These are phyloP conservation scores for Aaosphaeria pasadenensis DNA, from an alignment of 2,329 filamentous ascomycete species.

Conservation along the genomic window DNA sequence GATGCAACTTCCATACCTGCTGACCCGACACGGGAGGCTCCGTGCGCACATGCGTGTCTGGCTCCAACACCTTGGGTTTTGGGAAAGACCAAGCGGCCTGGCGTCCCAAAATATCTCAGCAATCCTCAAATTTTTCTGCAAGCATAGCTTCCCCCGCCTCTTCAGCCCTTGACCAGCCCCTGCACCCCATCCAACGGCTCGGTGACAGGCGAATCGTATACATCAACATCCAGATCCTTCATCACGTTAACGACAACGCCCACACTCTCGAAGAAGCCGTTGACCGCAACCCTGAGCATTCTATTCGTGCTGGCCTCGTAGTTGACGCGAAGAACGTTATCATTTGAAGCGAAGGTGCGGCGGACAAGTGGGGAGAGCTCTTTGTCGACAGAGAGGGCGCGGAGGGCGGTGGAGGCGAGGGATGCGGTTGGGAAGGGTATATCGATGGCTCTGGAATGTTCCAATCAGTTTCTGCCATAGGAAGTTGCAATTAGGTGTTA, in stretches of 20 bases:
- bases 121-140: neutral
- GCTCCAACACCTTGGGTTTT: neutral
- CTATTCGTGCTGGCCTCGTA: slow-evolving; percentile 91
- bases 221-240: slow-evolving; percentile 84
- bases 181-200: slow-evolving; percentile 60
- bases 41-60: neutral
- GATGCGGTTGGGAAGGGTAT: slow-evolving; percentile 79
- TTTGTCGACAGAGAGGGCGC: slow-evolving; percentile 77
- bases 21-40: no score
- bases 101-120: neutral
- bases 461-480: neutral
- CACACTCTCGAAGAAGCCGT: slow-evolving; percentile 91
- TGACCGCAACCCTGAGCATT: slow-evolving; percentile 94
- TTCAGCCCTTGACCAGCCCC: slow-evolving; percentile 60
- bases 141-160: neutral
- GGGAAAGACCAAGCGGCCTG: neutral
- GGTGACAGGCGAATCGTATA: slow-evolving; percentile 53
- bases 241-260: slow-evolving; percentile 83
- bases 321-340: slow-evolving; percentile 61
- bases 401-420: slow-evolving; percentile 72
- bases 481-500: neutral
- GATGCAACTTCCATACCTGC: no score
- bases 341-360: slow-evolving; percentile 58
- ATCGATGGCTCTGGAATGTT: slow-evolving; percentile 59
- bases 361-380: slow-evolving; percentile 84